Evolutionary conservation across 225 moss, liverwort and hornwort genomes (phyloP).

Genomic region (Physcomitrellopsis africana): DNA sequence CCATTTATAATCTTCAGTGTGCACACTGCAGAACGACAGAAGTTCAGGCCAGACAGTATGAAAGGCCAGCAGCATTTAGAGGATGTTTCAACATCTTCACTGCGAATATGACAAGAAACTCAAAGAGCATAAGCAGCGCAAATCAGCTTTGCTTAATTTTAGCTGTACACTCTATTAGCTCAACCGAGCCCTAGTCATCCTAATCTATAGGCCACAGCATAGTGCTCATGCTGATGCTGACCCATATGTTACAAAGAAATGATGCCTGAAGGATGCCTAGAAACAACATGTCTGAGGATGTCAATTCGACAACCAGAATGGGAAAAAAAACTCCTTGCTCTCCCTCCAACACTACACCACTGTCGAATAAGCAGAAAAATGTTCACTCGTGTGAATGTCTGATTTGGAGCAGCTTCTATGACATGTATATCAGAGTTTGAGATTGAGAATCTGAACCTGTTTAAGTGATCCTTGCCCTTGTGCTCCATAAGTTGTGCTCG

Average conservation of each 20-base stretch:
- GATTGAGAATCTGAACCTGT: slow-evolving; percentile 17
- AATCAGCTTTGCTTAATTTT: slow-evolving; percentile 23
- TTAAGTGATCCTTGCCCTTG: slow-evolving; percentile 11
- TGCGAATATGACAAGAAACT: slow-evolving; percentile 13
- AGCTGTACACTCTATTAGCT: slow-evolving; percentile 40
- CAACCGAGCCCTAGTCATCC: slow-evolving; percentile 33
- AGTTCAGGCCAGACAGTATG: too few relatives aligned
- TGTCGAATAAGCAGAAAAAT: slow-evolving; percentile 12
- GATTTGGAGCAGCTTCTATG: slow-evolving; percentile 3
- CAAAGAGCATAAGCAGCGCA: slow-evolving; percentile 20
- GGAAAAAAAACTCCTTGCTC: not conserved
- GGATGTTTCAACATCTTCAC: slow-evolving; percentile 7
- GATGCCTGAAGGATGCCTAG: slow-evolving; percentile 13
- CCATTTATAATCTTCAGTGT: too few relatives aligned
- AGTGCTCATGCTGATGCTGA: slow-evolving; percentile 26
- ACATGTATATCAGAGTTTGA: slow-evolving; percentile 15
- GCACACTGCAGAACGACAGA: too few relatives aligned
- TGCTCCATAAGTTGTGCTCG: slow-evolving; percentile 23
- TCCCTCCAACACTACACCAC: not conserved
- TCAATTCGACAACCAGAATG: too few relatives aligned
- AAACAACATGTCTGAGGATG: slow-evolving; percentile 4
- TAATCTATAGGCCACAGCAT: not conserved
- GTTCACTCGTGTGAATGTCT: slow-evolving; percentile 21
- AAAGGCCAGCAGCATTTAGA: too few relatives aligned
- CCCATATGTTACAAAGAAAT: slow-evolving; percentile 41